These are phyloP conservation scores for Lagenidium sp. DNA, from an alignment of 352 stramenopile genomes.

Conservation along the genomic window DNA sequence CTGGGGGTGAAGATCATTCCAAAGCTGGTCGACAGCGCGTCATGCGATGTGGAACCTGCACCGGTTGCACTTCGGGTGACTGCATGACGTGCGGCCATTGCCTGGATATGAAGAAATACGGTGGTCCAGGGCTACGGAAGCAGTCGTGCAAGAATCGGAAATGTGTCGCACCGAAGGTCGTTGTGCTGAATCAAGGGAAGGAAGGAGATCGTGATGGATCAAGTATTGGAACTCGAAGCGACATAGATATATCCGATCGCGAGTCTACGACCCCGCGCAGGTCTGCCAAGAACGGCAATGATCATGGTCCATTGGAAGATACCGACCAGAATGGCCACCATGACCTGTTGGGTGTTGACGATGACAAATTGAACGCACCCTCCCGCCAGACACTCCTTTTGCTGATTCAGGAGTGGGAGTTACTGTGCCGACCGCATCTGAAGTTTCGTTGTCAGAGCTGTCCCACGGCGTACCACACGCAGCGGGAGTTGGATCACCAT, in stretches of 20 bases:
- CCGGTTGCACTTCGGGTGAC: conserved; percentile 55
- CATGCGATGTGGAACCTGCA: conserved; percentile 68
- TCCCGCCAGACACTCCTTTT: neutral
- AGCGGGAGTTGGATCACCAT: conserved; percentile 5
- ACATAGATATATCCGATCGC: too few species aligned
- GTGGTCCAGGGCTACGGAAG: conserved; percentile 65
- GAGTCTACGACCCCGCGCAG: too few species aligned
- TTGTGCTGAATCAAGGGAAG: conserved; percentile 49
- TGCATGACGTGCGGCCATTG: conserved; percentile 76
- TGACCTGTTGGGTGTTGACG: too few species aligned
- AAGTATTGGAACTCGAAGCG: too few species aligned
- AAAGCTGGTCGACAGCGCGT: conserved; percentile 41
- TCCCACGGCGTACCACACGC: conserved; percentile 17
- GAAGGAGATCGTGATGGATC: too few species aligned
- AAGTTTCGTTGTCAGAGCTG: conserved; percentile 43
- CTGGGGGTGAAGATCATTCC: conserved; percentile 24
- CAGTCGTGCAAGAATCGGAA: conserved; percentile 78
- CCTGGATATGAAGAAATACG: conserved; percentile 82
- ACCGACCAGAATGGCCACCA: too few species aligned
- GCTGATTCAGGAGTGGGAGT: conserved; percentile 45
- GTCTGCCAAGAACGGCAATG: too few species aligned
- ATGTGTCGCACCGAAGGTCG: conserved; percentile 58
- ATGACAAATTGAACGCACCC: too few species aligned
- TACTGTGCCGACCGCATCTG: conserved; percentile 40
- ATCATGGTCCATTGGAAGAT: too few species aligned